These are phyloP conservation scores for Telfairia occidentalis DNA, from an alignment of 331 rosid genomes.

Conservation along the genomic window DNA sequence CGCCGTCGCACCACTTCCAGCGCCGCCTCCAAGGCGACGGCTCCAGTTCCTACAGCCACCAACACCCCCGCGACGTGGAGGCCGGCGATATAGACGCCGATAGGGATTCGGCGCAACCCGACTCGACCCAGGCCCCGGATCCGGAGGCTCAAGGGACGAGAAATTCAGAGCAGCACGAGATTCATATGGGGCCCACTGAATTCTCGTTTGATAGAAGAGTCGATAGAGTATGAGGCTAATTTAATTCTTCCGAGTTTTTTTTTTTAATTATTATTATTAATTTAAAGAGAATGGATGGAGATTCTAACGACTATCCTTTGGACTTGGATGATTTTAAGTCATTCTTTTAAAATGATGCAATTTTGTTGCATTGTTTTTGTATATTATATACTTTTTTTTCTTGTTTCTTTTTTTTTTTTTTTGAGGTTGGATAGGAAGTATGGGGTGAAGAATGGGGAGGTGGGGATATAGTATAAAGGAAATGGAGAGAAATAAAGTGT, in stretches of 20 bases:
- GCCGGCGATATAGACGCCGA: constrained; percentile 10
- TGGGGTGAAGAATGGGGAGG: background rate
- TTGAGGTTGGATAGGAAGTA: background rate
- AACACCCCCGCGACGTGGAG: constrained; percentile 17
- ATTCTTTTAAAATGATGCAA: background rate
- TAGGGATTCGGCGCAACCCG: background rate
- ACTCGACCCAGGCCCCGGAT: background rate
- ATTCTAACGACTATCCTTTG: too few relatives aligned
- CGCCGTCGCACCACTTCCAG: constrained; percentile 23
- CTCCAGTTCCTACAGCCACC: constrained; percentile 15
- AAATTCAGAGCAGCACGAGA: constrained; percentile 13
- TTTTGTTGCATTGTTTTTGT: background rate
- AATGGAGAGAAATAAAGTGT: background rate
- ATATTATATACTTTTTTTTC: background rate
- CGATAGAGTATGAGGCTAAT: background rate
- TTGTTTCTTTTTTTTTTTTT: too few relatives aligned
- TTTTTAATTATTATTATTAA: background rate
- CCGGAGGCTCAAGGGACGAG: background rate
- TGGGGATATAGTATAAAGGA: background rate
- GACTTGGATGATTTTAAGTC: background rate
- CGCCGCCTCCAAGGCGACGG: background rate
- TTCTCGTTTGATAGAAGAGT: constrained; percentile 41
- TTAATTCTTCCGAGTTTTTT: background rate
- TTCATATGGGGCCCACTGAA: constrained; percentile 27
- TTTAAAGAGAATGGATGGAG: background rate